Base-by-base conservation (phyloP, 257 asterid genomes). In the Fraxinus quadrangulata region DNA sequence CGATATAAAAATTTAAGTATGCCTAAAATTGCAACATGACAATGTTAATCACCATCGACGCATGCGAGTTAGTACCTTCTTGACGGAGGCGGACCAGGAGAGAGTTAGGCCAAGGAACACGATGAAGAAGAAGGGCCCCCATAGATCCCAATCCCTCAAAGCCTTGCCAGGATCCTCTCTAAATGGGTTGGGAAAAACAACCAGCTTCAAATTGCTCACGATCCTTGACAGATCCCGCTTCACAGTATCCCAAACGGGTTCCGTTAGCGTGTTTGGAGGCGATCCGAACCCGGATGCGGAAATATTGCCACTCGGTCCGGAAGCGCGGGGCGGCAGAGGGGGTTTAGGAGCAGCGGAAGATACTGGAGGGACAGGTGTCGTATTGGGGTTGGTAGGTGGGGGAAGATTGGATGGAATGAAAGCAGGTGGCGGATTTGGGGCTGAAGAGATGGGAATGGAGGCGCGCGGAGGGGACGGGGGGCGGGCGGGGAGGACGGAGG, bases 131-230 rank as follows among this genome's bases (percentile, higher is more conserved):
- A 93, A 93, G 2, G 99, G 99, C 0, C 99, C 98, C 97, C 98
- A 93, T 0, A 96, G 92, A 89, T 96, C 99, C 97, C 97, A 96
- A 86, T 92, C 99, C 80, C 97, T 83, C 86, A 93, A 83, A 16
- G 99, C 97, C 83, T 93, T 96, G 24, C 99, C 99, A 7, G 98
- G 99, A 86, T 96, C 99, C 75, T 96, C 98, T 82, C 98, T 87
- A 75, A 12, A 88, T 3, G 98, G 99, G 74, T 96, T 96, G 54
- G 97, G 99, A 81, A 96, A 93, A 76, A 96, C 97, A 70, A 96
- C 98, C 78, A 95, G 87, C 85, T 90, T 96, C 94, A 96, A 86
- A 81, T 93, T 96, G 74, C 94, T 96, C 4, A 93, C 93, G 80
- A 96, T 96, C 88, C 96, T 88, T n/a, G 94, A 86, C 37, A 92